phyloP scores from a whole-genome alignment of 1,284 basidiomycete genomes.

The Puccinia polysora region DNA sequence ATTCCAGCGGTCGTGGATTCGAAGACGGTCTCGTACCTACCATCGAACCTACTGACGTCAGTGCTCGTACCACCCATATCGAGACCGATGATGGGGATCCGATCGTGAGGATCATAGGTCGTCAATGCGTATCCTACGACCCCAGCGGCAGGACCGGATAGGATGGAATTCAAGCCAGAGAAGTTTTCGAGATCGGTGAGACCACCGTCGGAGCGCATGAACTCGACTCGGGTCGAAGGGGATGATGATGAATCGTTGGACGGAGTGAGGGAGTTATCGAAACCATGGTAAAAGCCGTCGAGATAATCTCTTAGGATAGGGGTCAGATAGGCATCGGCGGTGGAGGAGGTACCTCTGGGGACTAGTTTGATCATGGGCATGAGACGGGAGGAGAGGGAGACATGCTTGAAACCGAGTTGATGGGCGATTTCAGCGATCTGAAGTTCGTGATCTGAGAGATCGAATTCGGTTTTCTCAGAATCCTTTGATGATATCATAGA shows the following conservation, averaged over 20 bases:
- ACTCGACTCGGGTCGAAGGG: slow-evolving; percentile 56
- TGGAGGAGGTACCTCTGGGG: slow-evolving; percentile 81
- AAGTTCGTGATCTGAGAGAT: slow-evolving; percentile 59
- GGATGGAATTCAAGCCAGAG: slow-evolving; percentile 78
- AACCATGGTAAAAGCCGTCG: slow-evolving; percentile 86
- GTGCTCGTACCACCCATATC: slow-evolving; percentile 84
- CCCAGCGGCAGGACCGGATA: slow-evolving; percentile 81
- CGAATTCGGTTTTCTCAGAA: neutral
- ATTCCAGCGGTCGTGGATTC: slow-evolving; percentile 88
- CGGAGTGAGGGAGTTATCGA: slow-evolving; percentile 73
- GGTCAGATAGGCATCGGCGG: slow-evolving; percentile 93
- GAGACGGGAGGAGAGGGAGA: slow-evolving; percentile 80
- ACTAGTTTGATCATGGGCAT: slow-evolving; percentile 95
- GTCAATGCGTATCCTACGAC: slow-evolving; percentile 82
- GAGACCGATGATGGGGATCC: slow-evolving; percentile 71
- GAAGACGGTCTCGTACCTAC: slow-evolving; percentile 77
- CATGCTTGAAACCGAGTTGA: slow-evolving; percentile 74
- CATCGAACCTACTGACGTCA: slow-evolving; percentile 81
- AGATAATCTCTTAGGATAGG: slow-evolving; percentile 80
- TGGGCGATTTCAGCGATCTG: slow-evolving; percentile 69
- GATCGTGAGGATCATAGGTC: slow-evolving; percentile 67
- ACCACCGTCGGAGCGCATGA: slow-evolving; percentile 83
- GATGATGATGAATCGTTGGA: slow-evolving; percentile 57
- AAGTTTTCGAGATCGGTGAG: slow-evolving; percentile 79
- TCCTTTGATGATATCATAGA: neutral